A percentile compares a stretch with the other conserved stretches of the same genome.
Evolutionary conservation across 73 alveolate genomes (phyloP).

Genomic region (Strombidium stylifer): DNA sequence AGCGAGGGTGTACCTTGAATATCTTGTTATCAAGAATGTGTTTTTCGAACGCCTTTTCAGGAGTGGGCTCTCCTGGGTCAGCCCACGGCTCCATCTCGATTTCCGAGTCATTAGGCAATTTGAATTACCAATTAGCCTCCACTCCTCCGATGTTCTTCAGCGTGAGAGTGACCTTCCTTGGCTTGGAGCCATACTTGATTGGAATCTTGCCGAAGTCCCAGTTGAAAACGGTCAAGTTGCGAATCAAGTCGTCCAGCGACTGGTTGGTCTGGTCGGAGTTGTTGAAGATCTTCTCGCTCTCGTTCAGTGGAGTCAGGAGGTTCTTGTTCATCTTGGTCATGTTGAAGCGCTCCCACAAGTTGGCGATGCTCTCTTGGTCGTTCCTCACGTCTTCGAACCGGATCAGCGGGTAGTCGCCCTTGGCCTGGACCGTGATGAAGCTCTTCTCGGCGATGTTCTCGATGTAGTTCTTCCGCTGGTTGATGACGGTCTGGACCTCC

Average conservation of each 20-base stretch:
- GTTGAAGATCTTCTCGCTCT: conserved; percentile 81
- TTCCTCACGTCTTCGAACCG: conserved; percentile 94
- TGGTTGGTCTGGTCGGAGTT: conserved; percentile 66
- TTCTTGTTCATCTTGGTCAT: conserved; percentile 85
- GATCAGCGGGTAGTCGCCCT: conserved; percentile 96
- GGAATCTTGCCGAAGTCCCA: conserved; percentile 94
- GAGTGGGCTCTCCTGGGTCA: conserved; percentile 98
- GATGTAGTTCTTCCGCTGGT: conserved; percentile 59
- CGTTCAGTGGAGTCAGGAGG: conserved; percentile 85
- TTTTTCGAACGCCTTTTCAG: conserved; percentile 94
- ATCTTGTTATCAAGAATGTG: conserved; percentile 92
- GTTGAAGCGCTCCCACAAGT: conserved; percentile 85
- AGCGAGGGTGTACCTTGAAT: conserved; percentile 93
- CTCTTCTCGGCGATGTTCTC: conserved; percentile 73
- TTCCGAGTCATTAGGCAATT: conserved; percentile 92
- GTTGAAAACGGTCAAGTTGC: conserved; percentile 67
- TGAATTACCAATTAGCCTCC: conserved; percentile 91
- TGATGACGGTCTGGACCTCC: conserved; percentile 36
- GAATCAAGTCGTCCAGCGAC: conserved; percentile 56
- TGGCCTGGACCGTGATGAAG: conserved; percentile 85
- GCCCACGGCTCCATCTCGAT: conserved; percentile 98
- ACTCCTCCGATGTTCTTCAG: conserved; percentile 98
- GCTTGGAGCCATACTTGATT: conserved; percentile 70
- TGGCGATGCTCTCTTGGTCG: conserved; percentile 85
- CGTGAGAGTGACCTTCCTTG: conserved; percentile 86